Percentiles rank a stretch among this genome's conserved stretches.
phyloP scores from a whole-genome alignment of 164 flowering plant genomes.

The Liquidambar formosana region DNA sequence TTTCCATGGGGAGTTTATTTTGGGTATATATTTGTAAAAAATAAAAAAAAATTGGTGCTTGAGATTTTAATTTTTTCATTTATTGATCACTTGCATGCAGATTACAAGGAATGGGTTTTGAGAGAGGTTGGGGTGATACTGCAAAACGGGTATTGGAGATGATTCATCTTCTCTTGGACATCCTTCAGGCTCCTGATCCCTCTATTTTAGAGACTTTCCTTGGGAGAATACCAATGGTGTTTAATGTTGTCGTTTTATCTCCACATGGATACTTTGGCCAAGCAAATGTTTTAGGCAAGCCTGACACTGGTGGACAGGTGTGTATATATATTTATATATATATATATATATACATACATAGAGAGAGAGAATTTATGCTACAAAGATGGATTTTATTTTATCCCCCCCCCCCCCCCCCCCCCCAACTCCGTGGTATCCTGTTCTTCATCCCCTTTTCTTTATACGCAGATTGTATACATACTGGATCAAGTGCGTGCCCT shows the following conservation, averaged over 20 bases:
- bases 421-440: not conserved
- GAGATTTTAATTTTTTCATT: not conserved
- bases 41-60: too few relatives aligned
- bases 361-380: not conserved
- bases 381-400: not conserved
- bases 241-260: conserved; percentile 89
- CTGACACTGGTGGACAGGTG: conserved; percentile 99
- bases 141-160: conserved; percentile 63
- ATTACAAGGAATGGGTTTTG: conserved; percentile 91
- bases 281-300: conserved; percentile 93
- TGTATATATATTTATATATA: not conserved
- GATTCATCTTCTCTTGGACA: conserved; percentile 83
- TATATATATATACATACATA: not conserved
- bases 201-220: conserved; percentile 79
- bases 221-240: conserved; percentile 94
- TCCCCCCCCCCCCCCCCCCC: too few relatives aligned
- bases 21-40: too few relatives aligned
- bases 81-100: conserved; percentile 32
- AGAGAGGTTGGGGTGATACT: conserved; percentile 95
- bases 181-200: conserved; percentile 97
- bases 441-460: not conserved
- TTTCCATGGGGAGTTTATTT: not conserved
- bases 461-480: conserved; percentile 80
- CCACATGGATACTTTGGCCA: conserved; percentile 99
- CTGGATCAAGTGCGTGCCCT: conserved; percentile 97